phyloP scores from a whole-genome alignment of 495 filamentous ascomycete genomes.

The Chaetomium cochliodes region DNA sequence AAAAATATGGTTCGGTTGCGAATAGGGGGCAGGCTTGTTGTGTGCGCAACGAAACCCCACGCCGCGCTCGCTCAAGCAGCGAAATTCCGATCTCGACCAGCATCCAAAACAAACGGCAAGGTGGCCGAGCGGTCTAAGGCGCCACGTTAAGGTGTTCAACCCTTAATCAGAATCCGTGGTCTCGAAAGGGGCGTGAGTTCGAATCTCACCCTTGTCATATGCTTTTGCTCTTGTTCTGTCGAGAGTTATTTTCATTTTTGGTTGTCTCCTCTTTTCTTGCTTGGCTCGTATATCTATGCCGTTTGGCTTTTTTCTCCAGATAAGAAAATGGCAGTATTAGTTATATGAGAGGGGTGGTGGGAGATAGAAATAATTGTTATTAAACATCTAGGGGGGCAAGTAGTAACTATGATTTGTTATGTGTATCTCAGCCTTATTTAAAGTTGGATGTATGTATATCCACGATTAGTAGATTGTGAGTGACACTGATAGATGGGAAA shows the following conservation, averaged over 20 bases:
- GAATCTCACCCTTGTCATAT: conserved; percentile 24
- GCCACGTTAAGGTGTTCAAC: conserved; percentile 26
- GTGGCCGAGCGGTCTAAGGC: conserved; percentile 27
- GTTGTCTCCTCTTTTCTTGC: neutral
- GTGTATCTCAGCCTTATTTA: too few species aligned
- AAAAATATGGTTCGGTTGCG: too few species aligned
- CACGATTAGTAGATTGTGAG: too few species aligned
- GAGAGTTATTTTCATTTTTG: neutral
- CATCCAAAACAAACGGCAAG: conserved; percentile 19
- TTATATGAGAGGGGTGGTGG: too few species aligned
- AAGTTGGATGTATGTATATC: too few species aligned
- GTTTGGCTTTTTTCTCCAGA: neutral
- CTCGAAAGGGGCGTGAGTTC: conserved; percentile 24
- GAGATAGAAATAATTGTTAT: too few species aligned
- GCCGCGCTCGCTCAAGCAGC: neutral
- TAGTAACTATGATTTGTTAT: too few species aligned
- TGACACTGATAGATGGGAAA: too few species aligned
- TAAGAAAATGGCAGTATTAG: too few species aligned
- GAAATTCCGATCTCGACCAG: neutral
- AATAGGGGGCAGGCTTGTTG: neutral
- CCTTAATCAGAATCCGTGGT: conserved; percentile 26
- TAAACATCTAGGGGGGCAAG: too few species aligned
- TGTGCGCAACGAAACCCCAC: neutral
- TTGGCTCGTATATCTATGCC: neutral
- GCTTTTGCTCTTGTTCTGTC: conserved; percentile 7